Percentiles rank a stretch among this genome's conserved stretches.
These are phyloP conservation scores for Hypoxylon rubiginosum DNA, from an alignment of 2,329 filamentous ascomycete genomes.

Conservation along the genomic window DNA sequence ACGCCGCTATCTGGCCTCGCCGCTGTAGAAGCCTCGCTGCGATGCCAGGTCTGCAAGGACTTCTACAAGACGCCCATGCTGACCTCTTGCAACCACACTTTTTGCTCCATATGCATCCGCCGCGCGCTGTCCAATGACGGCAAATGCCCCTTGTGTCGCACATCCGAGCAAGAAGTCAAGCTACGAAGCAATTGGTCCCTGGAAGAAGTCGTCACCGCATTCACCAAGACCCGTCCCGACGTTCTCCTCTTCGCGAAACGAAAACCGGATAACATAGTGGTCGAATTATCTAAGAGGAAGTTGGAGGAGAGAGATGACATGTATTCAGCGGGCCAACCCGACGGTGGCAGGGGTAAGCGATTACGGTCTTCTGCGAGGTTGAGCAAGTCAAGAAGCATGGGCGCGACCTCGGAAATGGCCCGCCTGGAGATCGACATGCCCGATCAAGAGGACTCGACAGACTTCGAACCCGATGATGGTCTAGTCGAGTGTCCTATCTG, in stretches of 20 bases:
- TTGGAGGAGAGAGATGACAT: slow-evolving; percentile 52
- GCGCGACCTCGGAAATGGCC: slow-evolving; percentile 55
- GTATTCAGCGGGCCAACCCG: slow-evolving; percentile 45
- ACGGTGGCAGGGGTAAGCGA: slow-evolving; percentile 58
- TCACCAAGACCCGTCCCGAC: slow-evolving; percentile 72
- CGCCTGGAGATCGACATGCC: slow-evolving; percentile 51
- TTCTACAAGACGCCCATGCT: slow-evolving; percentile 96
- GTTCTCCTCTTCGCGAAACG: slow-evolving; percentile 74
- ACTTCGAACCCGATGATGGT: slow-evolving; percentile 71
- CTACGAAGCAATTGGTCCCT: slow-evolving; percentile 87
- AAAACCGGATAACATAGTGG: slow-evolving; percentile 48
- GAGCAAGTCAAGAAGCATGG: slow-evolving; percentile 59
- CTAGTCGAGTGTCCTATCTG: slow-evolving; percentile 89
- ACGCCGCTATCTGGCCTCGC: slow-evolving; percentile 77
- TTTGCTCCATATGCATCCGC: slow-evolving; percentile 96
- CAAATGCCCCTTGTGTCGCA: slow-evolving; percentile 88
- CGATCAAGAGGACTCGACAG: slow-evolving; percentile 39
- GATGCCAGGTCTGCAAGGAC: slow-evolving; percentile 98
- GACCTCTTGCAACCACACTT: slow-evolving; percentile 94
- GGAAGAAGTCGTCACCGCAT: slow-evolving; percentile 86
- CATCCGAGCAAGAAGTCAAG: slow-evolving; percentile 84
- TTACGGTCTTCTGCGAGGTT: slow-evolving; percentile 66
- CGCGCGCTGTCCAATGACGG: slow-evolving; percentile 85
- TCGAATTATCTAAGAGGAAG: slow-evolving; percentile 65
- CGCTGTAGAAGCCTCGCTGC: slow-evolving; percentile 84